Percentiles rank a stretch among this genome's conserved stretches.
Evolutionary conservation across 495 filamentous ascomycete species (phyloP).

Genomic region (Rhizodiscina lignyota): DNA sequence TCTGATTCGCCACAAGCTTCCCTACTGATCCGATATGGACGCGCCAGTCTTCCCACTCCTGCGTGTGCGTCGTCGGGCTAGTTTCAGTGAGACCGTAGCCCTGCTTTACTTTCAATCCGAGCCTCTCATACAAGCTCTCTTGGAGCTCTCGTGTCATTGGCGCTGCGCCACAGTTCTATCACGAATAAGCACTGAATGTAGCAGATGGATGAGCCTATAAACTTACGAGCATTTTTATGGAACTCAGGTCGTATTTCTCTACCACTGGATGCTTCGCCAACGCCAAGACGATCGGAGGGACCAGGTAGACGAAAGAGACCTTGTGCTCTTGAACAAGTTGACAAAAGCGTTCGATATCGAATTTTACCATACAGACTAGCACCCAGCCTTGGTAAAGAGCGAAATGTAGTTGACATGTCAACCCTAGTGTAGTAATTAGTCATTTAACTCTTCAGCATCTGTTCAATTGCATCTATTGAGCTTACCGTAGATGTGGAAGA

Average conservation of each 20-base stretch:
- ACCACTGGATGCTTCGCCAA: conserved; percentile 66
- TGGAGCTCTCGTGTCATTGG: conserved; percentile 74
- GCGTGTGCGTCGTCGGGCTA: conserved; percentile 35
- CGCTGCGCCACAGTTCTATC: conserved; percentile 82
- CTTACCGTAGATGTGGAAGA: conserved; percentile 81
- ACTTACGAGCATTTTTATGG: conserved; percentile 65
- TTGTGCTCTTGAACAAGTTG: conserved; percentile 52
- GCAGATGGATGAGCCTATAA: too few relatives aligned
- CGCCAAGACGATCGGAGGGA: conserved; percentile 70
- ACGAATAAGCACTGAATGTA: too few relatives aligned
- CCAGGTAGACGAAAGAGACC: conserved; percentile 67
- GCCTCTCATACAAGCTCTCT: conserved; percentile 54
- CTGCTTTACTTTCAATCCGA: conserved; percentile 44
- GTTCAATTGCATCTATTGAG: background rate
- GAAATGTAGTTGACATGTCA: conserved; percentile 44
- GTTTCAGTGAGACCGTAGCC: conserved; percentile 38
- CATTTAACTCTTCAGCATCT: background rate
- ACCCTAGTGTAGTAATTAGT: conserved; percentile 9
- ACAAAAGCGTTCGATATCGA: conserved; percentile 70
- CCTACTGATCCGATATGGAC: conserved; percentile 67
- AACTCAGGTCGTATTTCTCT: conserved; percentile 61
- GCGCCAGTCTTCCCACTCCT: conserved; percentile 56
- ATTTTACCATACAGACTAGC: conserved; percentile 64
- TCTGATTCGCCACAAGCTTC: conserved; percentile 61
- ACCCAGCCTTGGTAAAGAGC: conserved; percentile 49